These are phyloP conservation scores for Saccharomycopsis fermentans DNA, from an alignment of 805 yeast genomes.

Conservation along the genomic window DNA sequence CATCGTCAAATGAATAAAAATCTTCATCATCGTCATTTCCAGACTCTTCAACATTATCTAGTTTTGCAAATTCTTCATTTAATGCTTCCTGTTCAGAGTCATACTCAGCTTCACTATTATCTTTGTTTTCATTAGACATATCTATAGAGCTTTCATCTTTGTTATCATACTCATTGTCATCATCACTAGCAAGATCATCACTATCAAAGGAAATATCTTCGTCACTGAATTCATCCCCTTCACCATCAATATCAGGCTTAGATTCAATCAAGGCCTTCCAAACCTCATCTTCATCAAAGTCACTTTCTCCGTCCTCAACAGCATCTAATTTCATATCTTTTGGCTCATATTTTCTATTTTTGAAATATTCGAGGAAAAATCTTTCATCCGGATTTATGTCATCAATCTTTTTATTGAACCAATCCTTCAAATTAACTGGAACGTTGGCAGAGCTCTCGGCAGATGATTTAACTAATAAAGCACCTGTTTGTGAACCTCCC, in stretches of 20 bases:
- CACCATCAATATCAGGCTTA: conserved; percentile 52
- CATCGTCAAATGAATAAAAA: conserved; percentile 22
- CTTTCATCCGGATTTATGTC: conserved; percentile 78
- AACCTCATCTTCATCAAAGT: conserved; percentile 58
- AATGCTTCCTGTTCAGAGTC: conserved; percentile 28
- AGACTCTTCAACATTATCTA: conserved; percentile 20
- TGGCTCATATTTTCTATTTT: conserved; percentile 39
- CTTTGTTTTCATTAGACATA: conserved; percentile 20
- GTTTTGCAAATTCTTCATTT: conserved; percentile 30
- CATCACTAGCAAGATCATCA: conserved; percentile 24
- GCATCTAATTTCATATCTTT: conserved; percentile 26
- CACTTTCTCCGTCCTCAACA: conserved; percentile 34
- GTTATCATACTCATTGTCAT: conserved; percentile 21
- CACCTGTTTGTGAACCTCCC: conserved; percentile 71
- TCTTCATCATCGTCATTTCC: conserved; percentile 23
- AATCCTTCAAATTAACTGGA: conserved; percentile 79
- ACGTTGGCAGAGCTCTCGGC: conserved; percentile 22
- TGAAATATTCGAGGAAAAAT: conserved; percentile 81
- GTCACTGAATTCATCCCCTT: conserved; percentile 43
- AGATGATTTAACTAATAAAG: conserved; percentile 59
- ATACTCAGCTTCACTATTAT: conserved; percentile 22
- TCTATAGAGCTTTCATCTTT: conserved; percentile 16
- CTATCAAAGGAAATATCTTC: conserved; percentile 30
- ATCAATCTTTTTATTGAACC: conserved; percentile 56
- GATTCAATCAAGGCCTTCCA: conserved; percentile 74